Base-by-base conservation (phyloP, 1,284 basidiomycete genomes). In the Melanopsichium pennsylvanicum region DNA sequence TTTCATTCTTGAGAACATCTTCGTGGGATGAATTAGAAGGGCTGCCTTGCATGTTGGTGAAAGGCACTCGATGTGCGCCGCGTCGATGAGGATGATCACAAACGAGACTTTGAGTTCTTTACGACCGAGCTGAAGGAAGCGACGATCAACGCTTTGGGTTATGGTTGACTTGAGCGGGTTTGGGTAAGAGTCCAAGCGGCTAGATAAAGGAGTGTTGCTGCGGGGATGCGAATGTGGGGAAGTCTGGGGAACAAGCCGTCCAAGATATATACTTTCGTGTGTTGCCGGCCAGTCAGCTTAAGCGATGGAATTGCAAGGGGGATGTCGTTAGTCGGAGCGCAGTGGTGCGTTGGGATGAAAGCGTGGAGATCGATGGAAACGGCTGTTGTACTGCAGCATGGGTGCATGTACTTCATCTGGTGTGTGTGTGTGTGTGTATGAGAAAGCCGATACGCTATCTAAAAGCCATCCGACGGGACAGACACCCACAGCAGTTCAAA, bases 1-100 rank as follows among this genome's bases (percentile, higher is more conserved):
- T 69, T 46, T 69, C 66, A 42, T 47, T 47, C 48, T 69, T 69
- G 60, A 55, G 48, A 5, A 57, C 21, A 37, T 63, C 60, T 54
- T 63, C 60, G 35, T 57, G 45, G 54, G 60, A 63, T 36, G 54
- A 63, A 27, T 39, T 52, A 36, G 60, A 63, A 3, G 60, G 39
- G 3, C 47, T 26, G n/a, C 39, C 35, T 27, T 51, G 42, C 48
- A 60, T 60, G 34, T 19, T 57, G 47, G 22, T 26, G 18, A 33
- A 12, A 21, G 32, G 31, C n/a, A 49, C 47, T 34, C 21, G 36
- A 15, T 21, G 27, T 38, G 36, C 36, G 39, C 36, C 36, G 22
- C 26, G 23, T 5, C n/a, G n/a, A n/a, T n/a, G n/a, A n/a, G n/a
- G 8, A 22, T 16, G n/a, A 16, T 21, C 25, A 19, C 19, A 8